phyloP scores from a whole-genome alignment of 345 rosid species.

The Eucalyptus curtisii region DNA sequence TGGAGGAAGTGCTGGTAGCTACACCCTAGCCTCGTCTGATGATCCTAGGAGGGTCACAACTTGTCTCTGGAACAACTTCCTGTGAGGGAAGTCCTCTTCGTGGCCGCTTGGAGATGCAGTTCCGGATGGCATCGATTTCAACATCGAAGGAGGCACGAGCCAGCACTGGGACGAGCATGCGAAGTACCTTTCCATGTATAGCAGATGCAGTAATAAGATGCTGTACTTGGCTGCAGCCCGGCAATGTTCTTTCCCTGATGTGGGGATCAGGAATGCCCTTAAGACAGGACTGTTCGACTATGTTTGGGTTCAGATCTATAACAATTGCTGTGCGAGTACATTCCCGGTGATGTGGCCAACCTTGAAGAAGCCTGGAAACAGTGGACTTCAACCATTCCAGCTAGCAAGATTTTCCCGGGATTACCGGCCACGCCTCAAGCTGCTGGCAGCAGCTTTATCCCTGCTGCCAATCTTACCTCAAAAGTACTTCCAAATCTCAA shows the following conservation, averaged over 20 bases:
- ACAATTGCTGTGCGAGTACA: slow-evolving; percentile 39
- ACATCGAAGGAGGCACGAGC: slow-evolving; percentile 28
- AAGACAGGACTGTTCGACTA: slow-evolving; percentile 40
- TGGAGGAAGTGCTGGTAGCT: slow-evolving; percentile 30
- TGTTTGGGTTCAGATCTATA: slow-evolving; percentile 49
- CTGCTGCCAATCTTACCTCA: slow-evolving; percentile 16
- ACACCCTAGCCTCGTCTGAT: slow-evolving; percentile 16
- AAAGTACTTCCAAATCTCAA: slow-evolving; percentile 24
- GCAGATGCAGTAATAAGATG: slow-evolving; percentile 12
- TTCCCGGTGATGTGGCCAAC: slow-evolving; percentile 6
- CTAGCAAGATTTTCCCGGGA: slow-evolving; percentile 28
- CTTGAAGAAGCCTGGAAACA: slow-evolving; percentile 37
- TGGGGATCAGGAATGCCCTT: slow-evolving; percentile 20
- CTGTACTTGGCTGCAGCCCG: slow-evolving; percentile 53
- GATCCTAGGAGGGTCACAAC: slow-evolving; percentile 21
- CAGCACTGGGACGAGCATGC: slow-evolving; percentile 29
- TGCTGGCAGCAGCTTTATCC: slow-evolving; percentile 35
- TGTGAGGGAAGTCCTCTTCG: not conserved
- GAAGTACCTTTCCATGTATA: slow-evolving; percentile 6
- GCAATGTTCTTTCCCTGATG: slow-evolving; percentile 50
- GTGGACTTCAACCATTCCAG: slow-evolving; percentile 32
- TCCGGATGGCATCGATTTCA: slow-evolving; percentile 41
- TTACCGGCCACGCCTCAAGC: slow-evolving; percentile 43
- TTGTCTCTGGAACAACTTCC: slow-evolving; percentile 4
- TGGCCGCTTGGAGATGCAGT: slow-evolving; percentile 32